Base-by-base conservation (phyloP, 2,329 filamentous ascomycete genomes). In the Cadophora sp. region DNA sequence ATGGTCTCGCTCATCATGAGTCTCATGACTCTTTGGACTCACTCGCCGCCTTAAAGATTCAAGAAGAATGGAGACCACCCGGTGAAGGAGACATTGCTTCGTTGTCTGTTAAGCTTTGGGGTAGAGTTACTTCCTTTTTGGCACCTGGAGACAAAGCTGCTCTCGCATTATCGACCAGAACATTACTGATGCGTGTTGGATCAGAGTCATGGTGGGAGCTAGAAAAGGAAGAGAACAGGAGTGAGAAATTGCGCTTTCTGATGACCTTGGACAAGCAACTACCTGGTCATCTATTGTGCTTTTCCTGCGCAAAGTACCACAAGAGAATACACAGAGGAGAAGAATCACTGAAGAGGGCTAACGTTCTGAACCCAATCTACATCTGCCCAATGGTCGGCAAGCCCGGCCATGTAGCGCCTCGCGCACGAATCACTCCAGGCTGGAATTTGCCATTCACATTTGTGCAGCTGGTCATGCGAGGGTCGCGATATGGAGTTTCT, bases 271-370 rank as follows among this genome's bases (percentile, higher is more conserved):
- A 89, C 69, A 75, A 78, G 14, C 75, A 80, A 19, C 78, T 87
- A 22, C 87, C 87, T 2, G 79, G 82, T 43, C 85, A 89, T 72
- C 80, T 90, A 7, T 81, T 89, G 64, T 90, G 87, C 76, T 86
- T 87, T 73, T 82, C 83, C 5, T 90, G 87, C 74, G 82, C 78
- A 16, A 79, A 77, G 65, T 89, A 85, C 76, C 87, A 90, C 74
- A 76, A 81, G 5, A 83, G 87, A 53, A 84, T 81, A 1, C 80
- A 84, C 62, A 81, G 81, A 43, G 87, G 87, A 22, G 71, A 80
- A 40, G 87, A 90, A 73, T 81, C 80, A 12, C 76, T 89, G 16
- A 84, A 85, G 72, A 83, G 85, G 1, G 80, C 84, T 31, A 81
- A 83, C 56, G 80, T 87, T 16, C 74, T 85, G 26, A 88, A 88